Conservation (phyloP, 169 alveolate species). For the Plasmodium reichenowi region DNA sequence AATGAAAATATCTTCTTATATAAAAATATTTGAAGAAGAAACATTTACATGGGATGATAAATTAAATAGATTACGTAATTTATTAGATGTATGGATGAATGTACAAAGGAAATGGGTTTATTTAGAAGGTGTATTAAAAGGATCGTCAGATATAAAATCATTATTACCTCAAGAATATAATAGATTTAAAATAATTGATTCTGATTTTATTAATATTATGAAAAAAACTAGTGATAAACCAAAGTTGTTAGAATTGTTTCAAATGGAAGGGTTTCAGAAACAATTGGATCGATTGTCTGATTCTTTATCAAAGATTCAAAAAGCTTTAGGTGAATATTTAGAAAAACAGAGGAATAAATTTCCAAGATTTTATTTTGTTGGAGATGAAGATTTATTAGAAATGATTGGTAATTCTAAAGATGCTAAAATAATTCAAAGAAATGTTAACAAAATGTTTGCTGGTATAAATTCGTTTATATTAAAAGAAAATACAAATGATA, state of each 20-base stretch:
- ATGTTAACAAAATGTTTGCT: constrained; percentile 98
- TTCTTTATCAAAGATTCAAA: constrained; percentile 94
- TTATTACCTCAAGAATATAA: constrained; percentile 95
- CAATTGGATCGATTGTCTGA: constrained; percentile 95
- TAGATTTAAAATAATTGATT: constrained; percentile 95
- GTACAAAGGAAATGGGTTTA: constrained; percentile 98
- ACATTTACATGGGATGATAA: constrained; percentile 97
- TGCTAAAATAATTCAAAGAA: constrained; percentile 94
- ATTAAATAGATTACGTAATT: constrained; percentile 92
- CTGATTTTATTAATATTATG: constrained; percentile 94
- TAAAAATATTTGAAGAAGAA: constrained; percentile 94
- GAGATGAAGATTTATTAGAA: constrained; percentile 98
- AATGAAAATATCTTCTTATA: constrained; percentile 95
- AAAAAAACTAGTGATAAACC: constrained; percentile 94
- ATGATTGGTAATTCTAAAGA: constrained; percentile 98
- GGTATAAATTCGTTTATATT: constrained; percentile 93
- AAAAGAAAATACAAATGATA: constrained; percentile 87
- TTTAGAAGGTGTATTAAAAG: constrained; percentile 97
- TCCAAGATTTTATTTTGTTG: constrained; percentile 99
- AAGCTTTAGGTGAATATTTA: constrained; percentile 96
- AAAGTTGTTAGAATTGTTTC: constrained; percentile 88
- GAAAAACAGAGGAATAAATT: constrained; percentile 97
- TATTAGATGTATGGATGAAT: constrained; percentile 97
- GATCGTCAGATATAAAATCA: constrained; percentile 96
- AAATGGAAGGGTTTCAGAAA: constrained; percentile 93